Percentiles rank a stretch among this genome's conserved stretches.
phyloP scores from a whole-genome alignment of 345 rosid species.

The Brassica juncea region DNA sequence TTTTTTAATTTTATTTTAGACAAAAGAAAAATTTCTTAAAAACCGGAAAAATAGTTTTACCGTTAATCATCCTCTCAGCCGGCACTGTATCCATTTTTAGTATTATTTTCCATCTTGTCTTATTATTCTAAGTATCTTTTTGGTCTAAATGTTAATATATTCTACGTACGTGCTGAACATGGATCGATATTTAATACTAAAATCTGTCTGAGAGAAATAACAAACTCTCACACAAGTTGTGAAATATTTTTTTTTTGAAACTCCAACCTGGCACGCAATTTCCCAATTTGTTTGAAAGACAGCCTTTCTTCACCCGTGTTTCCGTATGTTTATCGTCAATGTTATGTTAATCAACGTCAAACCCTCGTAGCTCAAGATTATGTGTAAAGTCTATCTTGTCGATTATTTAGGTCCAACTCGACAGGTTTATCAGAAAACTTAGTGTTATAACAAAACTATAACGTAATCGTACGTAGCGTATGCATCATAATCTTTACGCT shows the following conservation, averaged over 20 bases:
- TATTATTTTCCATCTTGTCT: not conserved
- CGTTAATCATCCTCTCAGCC: no score
- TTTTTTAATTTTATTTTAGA: no score
- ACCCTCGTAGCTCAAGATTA: conserved; percentile 19
- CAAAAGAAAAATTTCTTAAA: no score
- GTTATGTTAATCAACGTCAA: conserved; percentile 33
- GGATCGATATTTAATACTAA: not conserved
- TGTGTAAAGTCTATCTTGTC: conserved; percentile 35
- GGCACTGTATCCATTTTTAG: not conserved
- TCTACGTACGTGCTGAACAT: not conserved
- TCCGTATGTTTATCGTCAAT: conserved; percentile 29
- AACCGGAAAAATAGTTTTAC: no score
- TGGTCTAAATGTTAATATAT: no score
- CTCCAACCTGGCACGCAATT: conserved; percentile 13
- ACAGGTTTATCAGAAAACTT: conserved; percentile 28
- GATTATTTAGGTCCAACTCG: conserved; percentile 43
- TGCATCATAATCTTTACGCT: not conserved
- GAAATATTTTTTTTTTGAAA: not conserved
- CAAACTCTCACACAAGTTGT: conserved; percentile 26
- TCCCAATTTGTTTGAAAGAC: conserved; percentile 1
- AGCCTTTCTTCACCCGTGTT: not conserved
- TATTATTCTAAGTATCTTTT: not conserved
- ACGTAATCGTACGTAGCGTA: conserved; percentile 14
- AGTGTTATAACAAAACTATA: not conserved
- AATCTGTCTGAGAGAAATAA: not conserved